Base-by-base conservation (phyloP, 441 rosid species). In the Viola pubescens region DNA sequence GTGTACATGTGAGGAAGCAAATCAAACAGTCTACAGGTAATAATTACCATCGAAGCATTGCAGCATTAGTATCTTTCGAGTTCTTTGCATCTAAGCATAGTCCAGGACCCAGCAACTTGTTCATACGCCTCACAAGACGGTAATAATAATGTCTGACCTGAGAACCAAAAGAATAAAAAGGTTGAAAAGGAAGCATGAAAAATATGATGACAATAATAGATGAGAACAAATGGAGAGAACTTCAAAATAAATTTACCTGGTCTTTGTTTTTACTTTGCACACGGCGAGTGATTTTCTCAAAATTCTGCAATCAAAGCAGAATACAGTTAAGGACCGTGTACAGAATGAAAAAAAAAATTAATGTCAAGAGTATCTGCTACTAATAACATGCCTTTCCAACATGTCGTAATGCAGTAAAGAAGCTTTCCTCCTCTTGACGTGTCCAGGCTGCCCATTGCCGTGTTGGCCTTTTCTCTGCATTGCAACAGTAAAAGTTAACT, bases 381-480 rank as follows among this genome's bases (percentile, higher is more conserved):
- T 40, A 53, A 64, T 42, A 70, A 63, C 73, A 59, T 71, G 74
- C 97, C 95, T 94, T 94, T 70, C 99, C 99, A 77, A 88, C 95
- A 86, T 90, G 99, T 60, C 97, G 94, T 70, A 94, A 76, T 16
- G 99, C 99, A 68, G 85, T 80, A 78, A 94, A 94, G 79, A 94
- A 94, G 74, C 94, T 83, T 78, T 90, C 97, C 72, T 94, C 97
- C 80, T 94, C 99, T 78, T 90, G 83, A 61, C 83, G 97, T 50
- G 99, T 94, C 99, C 99, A 94, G 65, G 99, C 99, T 75, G 97
- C 97, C 99, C 99, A 94, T 62, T 94, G 96, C 60, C 99, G 73
- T 26, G 97, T 94, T 37, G 95, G 84, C 70, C 71, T 90, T 76
- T 88, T 94, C 37, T 69, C 99, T 88, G 80, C 73, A 73, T 64